These are phyloP conservation scores for Cystobasidium slooffiae DNA, from an alignment of 1,284 basidiomycete genomes.

Conservation along the genomic window DNA sequence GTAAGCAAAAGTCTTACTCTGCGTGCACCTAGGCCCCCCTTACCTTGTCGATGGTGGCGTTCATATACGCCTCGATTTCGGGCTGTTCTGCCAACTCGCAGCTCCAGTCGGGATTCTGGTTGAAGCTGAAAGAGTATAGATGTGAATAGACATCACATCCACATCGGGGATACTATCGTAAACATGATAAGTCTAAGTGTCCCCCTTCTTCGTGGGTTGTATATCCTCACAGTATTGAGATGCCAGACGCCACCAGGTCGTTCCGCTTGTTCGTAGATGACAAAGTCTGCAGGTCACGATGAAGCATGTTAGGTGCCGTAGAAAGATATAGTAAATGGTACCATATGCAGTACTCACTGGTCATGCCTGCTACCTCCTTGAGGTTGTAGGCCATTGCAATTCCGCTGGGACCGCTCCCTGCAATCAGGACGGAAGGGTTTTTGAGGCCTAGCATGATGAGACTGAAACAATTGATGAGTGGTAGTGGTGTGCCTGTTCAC, in stretches of 20 bases:
- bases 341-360: too few relatives aligned
- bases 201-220: too few relatives aligned
- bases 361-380: constrained; percentile 30
- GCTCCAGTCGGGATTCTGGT: constrained; percentile 64
- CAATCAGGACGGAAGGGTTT: constrained; percentile 30
- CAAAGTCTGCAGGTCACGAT: constrained; percentile 12
- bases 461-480: neutral
- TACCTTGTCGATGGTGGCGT: constrained; percentile 19
- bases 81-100: constrained; percentile 61
- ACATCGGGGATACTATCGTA: constrained; percentile 14
- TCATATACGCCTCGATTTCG: constrained; percentile 58
- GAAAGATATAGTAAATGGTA: too few relatives aligned
- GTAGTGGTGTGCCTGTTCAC: too few relatives aligned
- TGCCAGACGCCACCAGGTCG: constrained; percentile 45
- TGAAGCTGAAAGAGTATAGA: constrained; percentile 65
- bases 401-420: constrained; percentile 39
- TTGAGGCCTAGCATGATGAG: constrained; percentile 18
- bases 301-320: neutral
- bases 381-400: constrained; percentile 44
- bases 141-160: constrained; percentile 24
- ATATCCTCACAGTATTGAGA: constrained; percentile 35
- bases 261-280: constrained; percentile 35
- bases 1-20: too few relatives aligned
- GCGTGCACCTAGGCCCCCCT: too few relatives aligned
- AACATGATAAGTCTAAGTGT: too few relatives aligned